These are phyloP conservation scores for Penicillium sp. DNA, from an alignment of 2,329 filamentous ascomycete genomes.

Conservation along the genomic window DNA sequence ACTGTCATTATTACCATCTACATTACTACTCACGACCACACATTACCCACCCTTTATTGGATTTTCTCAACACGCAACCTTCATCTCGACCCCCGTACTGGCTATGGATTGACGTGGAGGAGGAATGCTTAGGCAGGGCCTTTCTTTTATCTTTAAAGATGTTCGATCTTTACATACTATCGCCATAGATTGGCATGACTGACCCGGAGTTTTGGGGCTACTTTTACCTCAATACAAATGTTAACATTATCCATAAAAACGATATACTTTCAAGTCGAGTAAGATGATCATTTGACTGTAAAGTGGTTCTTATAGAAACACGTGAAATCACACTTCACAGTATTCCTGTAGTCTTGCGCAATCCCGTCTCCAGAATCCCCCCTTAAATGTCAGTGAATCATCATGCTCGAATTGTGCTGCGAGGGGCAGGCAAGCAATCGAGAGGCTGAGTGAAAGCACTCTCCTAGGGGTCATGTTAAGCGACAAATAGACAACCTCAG, in stretches of 20 bases:
- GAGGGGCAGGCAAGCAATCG: neutral
- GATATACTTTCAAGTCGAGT: neutral
- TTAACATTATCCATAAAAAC: neutral
- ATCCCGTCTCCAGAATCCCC: neutral
- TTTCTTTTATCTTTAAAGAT: constrained; percentile 24
- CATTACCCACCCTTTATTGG: constrained; percentile 3
- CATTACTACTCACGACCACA: constrained; percentile 3
- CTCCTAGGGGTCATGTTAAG: neutral
- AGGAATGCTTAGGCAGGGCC: constrained; percentile 10
- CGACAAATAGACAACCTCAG: neutral
- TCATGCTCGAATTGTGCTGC: neutral
- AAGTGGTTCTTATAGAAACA: neutral
- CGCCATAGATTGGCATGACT: constrained; percentile 23
- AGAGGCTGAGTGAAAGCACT: neutral
- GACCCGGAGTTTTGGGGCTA: constrained; percentile 29
- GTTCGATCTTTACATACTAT: constrained; percentile 12
- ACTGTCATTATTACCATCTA: neutral
- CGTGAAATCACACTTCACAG: neutral
- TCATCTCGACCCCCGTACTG: constrained; percentile 11
- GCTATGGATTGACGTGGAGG: constrained; percentile 15
- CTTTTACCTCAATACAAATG: constrained; percentile 24
- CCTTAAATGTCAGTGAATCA: neutral
- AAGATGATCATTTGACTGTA: neutral
- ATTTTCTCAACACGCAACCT: constrained; percentile 7
- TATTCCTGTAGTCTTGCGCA: neutral